Evolutionary conservation across 2,329 filamentous ascomycete species (phyloP), one percentile per base, ranked within the genome.

Genomic region (Sporothrix mexicana): DNA sequence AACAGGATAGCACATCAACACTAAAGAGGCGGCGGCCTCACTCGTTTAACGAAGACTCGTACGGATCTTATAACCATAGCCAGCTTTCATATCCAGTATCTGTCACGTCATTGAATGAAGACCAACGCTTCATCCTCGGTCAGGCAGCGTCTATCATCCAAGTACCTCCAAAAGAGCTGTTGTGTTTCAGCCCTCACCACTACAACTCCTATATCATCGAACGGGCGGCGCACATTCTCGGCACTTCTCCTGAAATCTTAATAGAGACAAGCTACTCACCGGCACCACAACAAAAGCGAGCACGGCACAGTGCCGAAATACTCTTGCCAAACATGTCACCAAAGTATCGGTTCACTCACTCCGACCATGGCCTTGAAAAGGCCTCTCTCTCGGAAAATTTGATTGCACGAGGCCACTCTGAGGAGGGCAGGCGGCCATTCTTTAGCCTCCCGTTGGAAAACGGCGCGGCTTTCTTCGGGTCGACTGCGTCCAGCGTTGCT

Each of bases 11-110:
- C 36, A 79, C 79, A 78, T 79, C 80, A 36, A 57, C 73, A 77
- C 79, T 82, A 76, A 85, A 82, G 79, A 85, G 83, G 79, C 83
- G 84, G 73, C 82, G 83, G 80, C 80, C 81, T 76, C 81, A 82
- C 77, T 79, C 78, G 78, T 79, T 80, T 73, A 81, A 81, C 74
- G 81, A 81, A 20, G 70, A 68, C n/a, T 2, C 47, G 6, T 72
- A 70, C 25, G 15, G 45, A 1, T 30, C 55, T 20, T 69, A 72
- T 25, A 10, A 36, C 47, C 73, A 70, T 8, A 23, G 51, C 1
- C 47, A 20, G 13, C 15, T 51, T 13, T 7, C 15, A 13, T 20
- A 36, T 68, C n/a, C 66, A 41, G 5, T 12, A 41, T n/a, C 25
- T 51, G 8, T 10, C 25, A 15, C 20, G 17, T 1, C 49, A 78